Conservation (phyloP, 2,329 filamentous ascomycete genomes). For the Escovopsis sp. region DNA sequence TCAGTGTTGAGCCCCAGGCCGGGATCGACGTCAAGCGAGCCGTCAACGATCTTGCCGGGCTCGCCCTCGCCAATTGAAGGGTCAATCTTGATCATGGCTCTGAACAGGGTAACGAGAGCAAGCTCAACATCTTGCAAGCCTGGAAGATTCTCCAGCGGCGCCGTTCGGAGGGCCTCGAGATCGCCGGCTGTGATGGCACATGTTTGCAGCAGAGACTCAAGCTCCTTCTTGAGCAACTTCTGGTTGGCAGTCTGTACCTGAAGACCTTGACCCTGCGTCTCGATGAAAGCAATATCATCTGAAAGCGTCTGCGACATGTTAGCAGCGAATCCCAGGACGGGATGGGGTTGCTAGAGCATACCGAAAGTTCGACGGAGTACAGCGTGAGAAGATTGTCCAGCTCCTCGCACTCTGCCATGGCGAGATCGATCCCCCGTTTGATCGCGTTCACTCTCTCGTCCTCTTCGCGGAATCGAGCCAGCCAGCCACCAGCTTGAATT, state of each 20-base stretch:
- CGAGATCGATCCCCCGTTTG: constrained; percentile 70
- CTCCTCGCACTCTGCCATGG: constrained; percentile 92
- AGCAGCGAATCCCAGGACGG: background rate
- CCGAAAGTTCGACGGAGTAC: constrained; percentile 86
- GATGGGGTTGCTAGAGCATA: constrained; percentile 29
- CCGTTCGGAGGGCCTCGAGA: constrained; percentile 57
- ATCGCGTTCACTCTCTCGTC: constrained; percentile 83
- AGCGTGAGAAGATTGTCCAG: constrained; percentile 86
- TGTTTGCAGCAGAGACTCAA: constrained; percentile 77
- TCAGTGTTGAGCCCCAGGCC: constrained; percentile 49
- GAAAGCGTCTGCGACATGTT: constrained; percentile 55
- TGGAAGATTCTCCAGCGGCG: constrained; percentile 54
- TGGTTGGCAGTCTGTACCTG: constrained; percentile 97
- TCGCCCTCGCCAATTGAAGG: constrained; percentile 51
- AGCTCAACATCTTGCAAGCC: constrained; percentile 67
- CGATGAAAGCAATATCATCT: constrained; percentile 93
- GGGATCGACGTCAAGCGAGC: constrained; percentile 28
- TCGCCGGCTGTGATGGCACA: constrained; percentile 71
- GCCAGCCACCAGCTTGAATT: constrained; percentile 84
- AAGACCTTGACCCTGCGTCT: constrained; percentile 89
- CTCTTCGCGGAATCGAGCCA: constrained; percentile 70
- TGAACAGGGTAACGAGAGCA: constrained; percentile 70
- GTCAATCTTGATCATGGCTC: constrained; percentile 87
- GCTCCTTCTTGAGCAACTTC: constrained; percentile 78
- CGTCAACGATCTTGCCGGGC: constrained; percentile 32